Conservation (phyloP, 352 stramenopile genomes). For the Pythium dissimile region DNA sequence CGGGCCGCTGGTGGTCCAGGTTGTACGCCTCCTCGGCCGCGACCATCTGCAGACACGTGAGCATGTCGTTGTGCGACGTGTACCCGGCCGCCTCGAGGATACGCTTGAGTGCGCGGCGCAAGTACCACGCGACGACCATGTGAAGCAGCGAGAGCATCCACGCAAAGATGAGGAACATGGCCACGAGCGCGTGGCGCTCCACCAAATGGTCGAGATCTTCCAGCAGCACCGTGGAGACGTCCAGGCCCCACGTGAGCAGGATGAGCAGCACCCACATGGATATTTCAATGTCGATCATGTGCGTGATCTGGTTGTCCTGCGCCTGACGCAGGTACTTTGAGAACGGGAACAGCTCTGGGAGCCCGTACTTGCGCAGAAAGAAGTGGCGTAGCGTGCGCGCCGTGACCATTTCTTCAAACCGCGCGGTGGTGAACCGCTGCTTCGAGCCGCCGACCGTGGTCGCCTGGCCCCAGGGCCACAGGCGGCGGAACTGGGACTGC, state of each 20-base stretch:
- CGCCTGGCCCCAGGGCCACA: slow-evolving; percentile 6
- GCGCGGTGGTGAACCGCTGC: slow-evolving; percentile 3
- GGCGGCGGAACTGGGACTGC: slow-evolving; percentile 6
- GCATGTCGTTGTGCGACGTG: slow-evolving; percentile 13
- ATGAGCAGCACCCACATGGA: slow-evolving; percentile 38
- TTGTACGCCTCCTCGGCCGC: slow-evolving; percentile 12
- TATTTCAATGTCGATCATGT: slow-evolving; percentile 72
- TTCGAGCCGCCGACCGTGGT: background rate
- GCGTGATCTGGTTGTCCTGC: slow-evolving; percentile 69
- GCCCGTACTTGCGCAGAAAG: slow-evolving; percentile 18
- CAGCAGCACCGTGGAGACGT: slow-evolving; percentile 8
- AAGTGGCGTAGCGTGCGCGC: slow-evolving; percentile 21
- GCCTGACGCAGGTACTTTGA: slow-evolving; percentile 67
- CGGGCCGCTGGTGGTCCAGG: slow-evolving; percentile 7
- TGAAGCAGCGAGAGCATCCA: slow-evolving; percentile 13
- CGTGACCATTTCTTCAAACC: slow-evolving; percentile 14
- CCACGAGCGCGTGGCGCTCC: slow-evolving; percentile 12
- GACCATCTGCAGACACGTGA: slow-evolving; percentile 12
- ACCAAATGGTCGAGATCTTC: slow-evolving; percentile 6
- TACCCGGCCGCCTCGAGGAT: slow-evolving; percentile 18
- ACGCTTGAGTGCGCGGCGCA: slow-evolving; percentile 4
- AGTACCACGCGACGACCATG: slow-evolving; percentile 11
- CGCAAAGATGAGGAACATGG: slow-evolving; percentile 19
- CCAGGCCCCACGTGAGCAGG: slow-evolving; percentile 16
- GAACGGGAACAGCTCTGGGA: slow-evolving; percentile 39